Percentiles rank a stretch among this genome's conserved stretches.
Evolutionary conservation across 768 basidiomycete species (phyloP).

Genomic region (Lepiota venenata): DNA sequence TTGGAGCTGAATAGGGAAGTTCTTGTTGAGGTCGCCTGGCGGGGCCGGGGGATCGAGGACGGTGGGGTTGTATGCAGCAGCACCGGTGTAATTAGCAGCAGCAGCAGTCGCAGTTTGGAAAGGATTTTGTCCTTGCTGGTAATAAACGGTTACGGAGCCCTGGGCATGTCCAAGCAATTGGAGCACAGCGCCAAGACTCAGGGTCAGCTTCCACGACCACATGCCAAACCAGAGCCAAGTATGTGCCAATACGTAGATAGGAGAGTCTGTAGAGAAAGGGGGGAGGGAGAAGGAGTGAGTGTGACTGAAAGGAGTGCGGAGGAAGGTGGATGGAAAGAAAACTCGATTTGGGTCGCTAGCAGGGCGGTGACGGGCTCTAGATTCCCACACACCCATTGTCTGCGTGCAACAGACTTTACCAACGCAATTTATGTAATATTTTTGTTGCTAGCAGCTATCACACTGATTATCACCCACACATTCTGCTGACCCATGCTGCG

Average conservation of each 20-base stretch:
- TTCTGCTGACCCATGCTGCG: too few species aligned
- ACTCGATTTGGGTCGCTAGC: neutral
- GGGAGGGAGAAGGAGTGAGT: neutral
- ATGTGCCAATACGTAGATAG: neutral
- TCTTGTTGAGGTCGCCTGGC: slow-evolving; percentile 37
- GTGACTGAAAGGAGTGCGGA: slow-evolving; percentile 5
- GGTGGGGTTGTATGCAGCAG: slow-evolving; percentile 53
- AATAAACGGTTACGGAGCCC: slow-evolving; percentile 33
- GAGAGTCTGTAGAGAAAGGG: neutral
- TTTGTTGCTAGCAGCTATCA: too few species aligned
- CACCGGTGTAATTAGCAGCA: slow-evolving; percentile 41
- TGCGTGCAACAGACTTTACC: too few species aligned
- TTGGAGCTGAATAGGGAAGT: slow-evolving; percentile 44
- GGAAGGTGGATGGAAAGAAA: neutral
- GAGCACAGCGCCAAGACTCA: neutral
- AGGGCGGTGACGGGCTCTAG: too few species aligned
- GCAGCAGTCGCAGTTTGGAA: slow-evolving; percentile 28
- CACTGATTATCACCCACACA: too few species aligned
- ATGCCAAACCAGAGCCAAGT: neutral
- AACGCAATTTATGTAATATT: too few species aligned
- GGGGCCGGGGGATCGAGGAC: slow-evolving; percentile 47
- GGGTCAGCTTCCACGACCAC: slow-evolving; percentile 1
- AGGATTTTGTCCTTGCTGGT: slow-evolving; percentile 27
- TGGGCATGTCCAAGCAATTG: slow-evolving; percentile 7
- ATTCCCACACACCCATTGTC: too few species aligned